phyloP scores from a whole-genome alignment of 352 stramenopile genomes.

The Globisporangium parvum region DNA sequence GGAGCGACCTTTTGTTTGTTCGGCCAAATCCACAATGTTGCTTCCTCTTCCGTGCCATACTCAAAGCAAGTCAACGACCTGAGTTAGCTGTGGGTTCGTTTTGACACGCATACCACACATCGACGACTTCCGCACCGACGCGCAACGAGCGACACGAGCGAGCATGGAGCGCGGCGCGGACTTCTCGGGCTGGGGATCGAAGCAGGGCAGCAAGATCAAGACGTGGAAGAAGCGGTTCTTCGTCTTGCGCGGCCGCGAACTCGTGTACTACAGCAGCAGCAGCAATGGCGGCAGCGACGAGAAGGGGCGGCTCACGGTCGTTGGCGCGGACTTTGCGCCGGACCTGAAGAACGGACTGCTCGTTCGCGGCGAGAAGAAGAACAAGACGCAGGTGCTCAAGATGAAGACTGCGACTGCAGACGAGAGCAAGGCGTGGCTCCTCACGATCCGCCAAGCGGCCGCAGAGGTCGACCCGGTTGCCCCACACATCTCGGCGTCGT shows the following conservation, averaged over 20 bases:
- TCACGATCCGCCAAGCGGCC: constrained; percentile 35
- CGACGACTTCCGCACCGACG: too few species aligned
- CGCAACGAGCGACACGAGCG: too few species aligned
- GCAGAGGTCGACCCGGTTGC: constrained; percentile 2
- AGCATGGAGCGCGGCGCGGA: constrained; percentile 12
- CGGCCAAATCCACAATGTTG: too few species aligned
- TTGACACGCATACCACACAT: too few species aligned
- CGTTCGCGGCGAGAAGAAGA: constrained; percentile 42
- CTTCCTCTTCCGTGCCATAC: too few species aligned
- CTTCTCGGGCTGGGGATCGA: constrained; percentile 59
- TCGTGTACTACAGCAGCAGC: constrained; percentile 33
- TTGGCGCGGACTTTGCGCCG: constrained; percentile 43
- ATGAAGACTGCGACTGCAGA: constrained; percentile 50
- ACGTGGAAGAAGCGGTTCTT: constrained; percentile 54
- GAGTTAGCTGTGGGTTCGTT: too few species aligned
- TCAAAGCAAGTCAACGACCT: too few species aligned
- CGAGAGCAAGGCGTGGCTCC: constrained; percentile 48
- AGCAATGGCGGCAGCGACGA: constrained; percentile 35
- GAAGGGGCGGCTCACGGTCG: constrained; percentile 51
- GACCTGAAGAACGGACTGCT: constrained; percentile 49
- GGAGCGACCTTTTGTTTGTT: too few species aligned
- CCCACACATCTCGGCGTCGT: constrained; percentile 4
- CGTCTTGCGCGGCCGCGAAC: constrained; percentile 30
- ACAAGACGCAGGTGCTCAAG: constrained; percentile 47
- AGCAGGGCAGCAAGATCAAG: constrained; percentile 55